These are phyloP conservation scores for Starmerella stellata DNA, from an alignment of 805 yeast genomes.

Conservation along the genomic window DNA sequence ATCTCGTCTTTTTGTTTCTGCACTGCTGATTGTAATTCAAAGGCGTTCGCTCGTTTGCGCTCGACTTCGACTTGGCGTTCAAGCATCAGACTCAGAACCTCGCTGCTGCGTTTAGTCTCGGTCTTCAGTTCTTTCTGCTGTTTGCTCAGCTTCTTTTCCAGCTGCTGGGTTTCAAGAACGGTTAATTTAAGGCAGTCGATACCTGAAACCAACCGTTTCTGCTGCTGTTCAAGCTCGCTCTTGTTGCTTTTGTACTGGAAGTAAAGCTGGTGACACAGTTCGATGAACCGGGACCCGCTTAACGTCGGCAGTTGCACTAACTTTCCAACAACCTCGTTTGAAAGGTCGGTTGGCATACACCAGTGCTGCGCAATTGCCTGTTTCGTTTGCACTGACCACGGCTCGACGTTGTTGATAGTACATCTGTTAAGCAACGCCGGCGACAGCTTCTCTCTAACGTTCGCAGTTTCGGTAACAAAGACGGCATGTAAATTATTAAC, in stretches of 20 bases:
- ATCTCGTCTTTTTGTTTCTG: slow-evolving; percentile 49
- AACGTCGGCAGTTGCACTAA: neutral
- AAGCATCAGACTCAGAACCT: slow-evolving; percentile 57
- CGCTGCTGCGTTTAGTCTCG: slow-evolving; percentile 53
- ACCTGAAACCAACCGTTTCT: slow-evolving; percentile 57
- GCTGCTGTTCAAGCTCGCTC: slow-evolving; percentile 39
- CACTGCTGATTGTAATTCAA: slow-evolving; percentile 53
- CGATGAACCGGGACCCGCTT: slow-evolving; percentile 5
- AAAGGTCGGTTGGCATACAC: slow-evolving; percentile 10
- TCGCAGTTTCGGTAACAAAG: slow-evolving; percentile 38
- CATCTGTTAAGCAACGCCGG: slow-evolving; percentile 85
- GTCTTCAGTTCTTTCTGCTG: slow-evolving; percentile 33
- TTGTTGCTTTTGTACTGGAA: slow-evolving; percentile 29
- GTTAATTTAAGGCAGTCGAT: slow-evolving; percentile 61
- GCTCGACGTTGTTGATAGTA: slow-evolving; percentile 76
- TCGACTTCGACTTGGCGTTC: slow-evolving; percentile 83
- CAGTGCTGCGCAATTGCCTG: slow-evolving; percentile 8
- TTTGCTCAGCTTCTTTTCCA: slow-evolving; percentile 35
- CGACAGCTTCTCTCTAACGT: slow-evolving; percentile 36
- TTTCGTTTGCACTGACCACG: slow-evolving; percentile 36
- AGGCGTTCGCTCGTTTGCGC: slow-evolving; percentile 68
- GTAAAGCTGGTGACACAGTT: slow-evolving; percentile 14
- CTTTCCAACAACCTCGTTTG: slow-evolving; percentile 22
- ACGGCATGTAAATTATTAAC: slow-evolving; percentile 64
- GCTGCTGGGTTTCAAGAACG: slow-evolving; percentile 45